phyloP scores from a whole-genome alignment of 2,329 filamentous ascomycete species.

The Curvularia sp. region DNA sequence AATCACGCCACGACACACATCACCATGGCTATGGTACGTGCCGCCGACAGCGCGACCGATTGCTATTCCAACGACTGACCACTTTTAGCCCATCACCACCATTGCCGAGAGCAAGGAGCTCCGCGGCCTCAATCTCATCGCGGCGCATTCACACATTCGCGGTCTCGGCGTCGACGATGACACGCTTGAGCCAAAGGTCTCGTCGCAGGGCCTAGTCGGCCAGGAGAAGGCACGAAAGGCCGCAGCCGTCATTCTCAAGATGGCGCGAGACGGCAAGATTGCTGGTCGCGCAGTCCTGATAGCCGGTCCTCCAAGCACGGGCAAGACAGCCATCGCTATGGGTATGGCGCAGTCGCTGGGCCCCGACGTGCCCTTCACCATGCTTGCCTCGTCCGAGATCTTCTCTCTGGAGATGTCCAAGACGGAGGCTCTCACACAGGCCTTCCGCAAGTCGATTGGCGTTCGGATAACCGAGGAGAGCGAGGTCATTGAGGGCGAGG shows the following conservation, averaged over 20 bases:
- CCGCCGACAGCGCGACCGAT: no score
- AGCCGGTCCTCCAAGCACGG: conserved; percentile 93
- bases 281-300: conserved; percentile 93
- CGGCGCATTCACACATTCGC: conserved; percentile 96
- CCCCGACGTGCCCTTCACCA: conserved; percentile 93
- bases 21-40: conserved; percentile 46
- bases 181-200: conserved; percentile 82
- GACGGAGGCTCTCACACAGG: conserved; percentile 95
- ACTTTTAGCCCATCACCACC: conserved; percentile 67
- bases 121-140: conserved; percentile 94
- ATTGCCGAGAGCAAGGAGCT: conserved; percentile 96
- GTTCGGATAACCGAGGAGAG: conserved; percentile 99
- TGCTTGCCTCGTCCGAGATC: conserved; percentile 93
- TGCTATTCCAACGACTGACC: conserved; percentile 22
- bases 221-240: conserved; percentile 97
- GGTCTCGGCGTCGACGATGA: conserved; percentile 92
- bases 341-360: conserved; percentile 97
- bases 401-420: conserved; percentile 99
- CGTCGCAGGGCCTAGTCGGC: conserved; percentile 92
- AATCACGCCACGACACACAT: conserved; percentile 13
- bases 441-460: conserved; percentile 98
- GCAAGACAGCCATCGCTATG: conserved; percentile 98
- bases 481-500: conserved; percentile 98
- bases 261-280: conserved; percentile 99
- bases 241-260: conserved; percentile 93